Evolutionary conservation across 2,329 filamentous ascomycete species (phyloP), one percentile per base, ranked within the genome.

Genomic region (Gnomoniopsis smithogilvyi): DNA sequence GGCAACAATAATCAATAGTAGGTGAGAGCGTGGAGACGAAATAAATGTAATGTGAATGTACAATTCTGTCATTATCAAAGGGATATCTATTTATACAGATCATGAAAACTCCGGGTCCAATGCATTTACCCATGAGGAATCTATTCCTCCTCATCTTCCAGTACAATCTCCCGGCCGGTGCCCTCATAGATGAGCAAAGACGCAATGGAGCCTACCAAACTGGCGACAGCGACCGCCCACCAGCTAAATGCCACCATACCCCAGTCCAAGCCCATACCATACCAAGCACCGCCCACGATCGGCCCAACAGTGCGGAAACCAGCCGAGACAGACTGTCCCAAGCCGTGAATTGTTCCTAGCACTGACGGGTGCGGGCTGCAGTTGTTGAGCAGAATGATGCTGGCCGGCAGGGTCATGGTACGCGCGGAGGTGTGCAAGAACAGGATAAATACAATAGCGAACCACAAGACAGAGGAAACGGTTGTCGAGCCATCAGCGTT

Each of bases 371-470:
- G 80, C 0, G 84, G 83, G 43, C 80, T 82, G 65, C 81, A 82
- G 66, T 87, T 86, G 65, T 86, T 86, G 47, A 86, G 72, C 10
- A 86, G 70, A 58, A 86, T 84, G 38, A 84, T 83, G 67, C 79
- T 82, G 3, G 80, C 80, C 1, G 83, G 83, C 10, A 83, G 71
- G 0, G 81, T 81, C 66, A 93, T 91, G 0, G 90, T 94, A 30
- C 90, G 80, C 0, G 87, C 89, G 3, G 87, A 77, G 17, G 92
- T 89, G 68, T 93, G 90, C 10, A 92, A 69, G 17, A 84, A 77
- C 1, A 91, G 76, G 1, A 91, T 85, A 2, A 83, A 67, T 0
- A 80, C 77, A 59, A 90, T 86, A 17, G 81, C 81, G 1, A 80
- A 72, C 87, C 85, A 63, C 17, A 62, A 54, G 36, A 88, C 74